Base-by-base conservation (phyloP, 768 basidiomycete species). In the Leucocoprinus sp. region DNA sequence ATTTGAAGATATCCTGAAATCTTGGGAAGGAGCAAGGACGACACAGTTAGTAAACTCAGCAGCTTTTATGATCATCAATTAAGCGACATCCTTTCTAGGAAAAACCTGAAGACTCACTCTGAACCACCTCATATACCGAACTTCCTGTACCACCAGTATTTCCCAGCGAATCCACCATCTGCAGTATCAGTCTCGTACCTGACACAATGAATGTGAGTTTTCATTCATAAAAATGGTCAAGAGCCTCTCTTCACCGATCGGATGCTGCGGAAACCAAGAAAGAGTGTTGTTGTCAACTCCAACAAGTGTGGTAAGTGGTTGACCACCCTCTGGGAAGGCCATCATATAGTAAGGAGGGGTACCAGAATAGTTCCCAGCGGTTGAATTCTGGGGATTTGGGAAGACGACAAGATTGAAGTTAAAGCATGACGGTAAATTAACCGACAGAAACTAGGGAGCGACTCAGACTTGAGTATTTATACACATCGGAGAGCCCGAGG, bases 101-200 rank as follows among this genome's bases (percentile, higher is more conserved):
- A n/a, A n/a, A n/a, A n/a, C n/a, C n/a, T n/a, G n/a, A n/a, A n/a
- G n/a, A n/a, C 43, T 55, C 63, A 50, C 49, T 51, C 72, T 72
- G 50, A 23, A 54, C 55, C 31, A 75, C 64, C 4, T 59, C 64
- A 45, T 61, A 67, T 31, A 68, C 29, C 5, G 47, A 33, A 0
- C 63, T 57, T 5, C 65, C 55, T 23, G 71, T 56, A 5, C 72
- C 75, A 0, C 69, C 70, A 0, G 68, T 63, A 35, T 57, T 65
- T 3, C 69, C 69, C 11, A 60, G 57, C 5, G 72, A 59, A 54
- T 78, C 72, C 8, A 72, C 60, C 15, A 76, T 63, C 17, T 59
- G 64, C 14, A 77, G 54, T 21, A 74, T 44, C n/a, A 78, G 51
- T 23, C 58, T 56, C 5, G 71, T 60, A 15, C 66, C 77, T 78